Conservation (phyloP, 805 yeast genomes). For the Yamadazyma ubonensis region DNA sequence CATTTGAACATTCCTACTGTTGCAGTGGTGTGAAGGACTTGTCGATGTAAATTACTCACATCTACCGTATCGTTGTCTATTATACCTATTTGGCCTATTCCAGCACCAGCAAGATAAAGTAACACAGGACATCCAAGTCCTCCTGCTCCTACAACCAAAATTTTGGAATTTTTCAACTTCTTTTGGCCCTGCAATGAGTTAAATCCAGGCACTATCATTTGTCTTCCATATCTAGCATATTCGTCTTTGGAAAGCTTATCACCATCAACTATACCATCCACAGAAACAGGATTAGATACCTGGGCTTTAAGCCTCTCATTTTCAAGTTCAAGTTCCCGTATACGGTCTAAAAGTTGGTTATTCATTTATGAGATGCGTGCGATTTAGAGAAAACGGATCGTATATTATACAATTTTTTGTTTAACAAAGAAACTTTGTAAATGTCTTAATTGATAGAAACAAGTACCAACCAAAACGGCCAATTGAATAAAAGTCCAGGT, state of each 20-base stretch:
- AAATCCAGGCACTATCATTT: slow-evolving; percentile 86
- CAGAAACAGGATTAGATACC: too few relatives aligned
- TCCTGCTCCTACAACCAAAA: slow-evolving; percentile 91
- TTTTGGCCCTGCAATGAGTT: slow-evolving; percentile 55
- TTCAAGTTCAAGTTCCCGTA: slow-evolving; percentile 21
- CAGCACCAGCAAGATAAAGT: slow-evolving; percentile 81
- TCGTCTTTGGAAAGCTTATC: slow-evolving; percentile 53
- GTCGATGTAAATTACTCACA: slow-evolving; percentile 83
- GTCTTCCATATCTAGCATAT: slow-evolving; percentile 85
- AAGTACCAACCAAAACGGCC: slow-evolving; percentile 61
- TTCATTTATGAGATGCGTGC: too few relatives aligned
- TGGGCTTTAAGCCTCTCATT: too few relatives aligned
- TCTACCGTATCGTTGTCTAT: slow-evolving; percentile 88
- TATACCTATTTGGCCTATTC: slow-evolving; percentile 81
- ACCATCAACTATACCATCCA: slow-evolving; percentile 9
- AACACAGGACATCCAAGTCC: slow-evolving; percentile 94
- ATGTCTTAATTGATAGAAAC: slow-evolving; percentile 74
- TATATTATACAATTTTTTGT: slow-evolving; percentile 69
- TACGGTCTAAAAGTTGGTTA: slow-evolving; percentile 21
- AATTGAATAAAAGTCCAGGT: slow-evolving; percentile 75
- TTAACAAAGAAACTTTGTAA: slow-evolving; percentile 81
- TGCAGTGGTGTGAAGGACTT: slow-evolving; percentile 70
- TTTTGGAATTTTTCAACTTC: slow-evolving; percentile 52
- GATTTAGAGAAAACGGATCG: too few relatives aligned
- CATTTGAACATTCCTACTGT: slow-evolving; percentile 71